Evolutionary conservation across 176 grass and related monocot genomes (phyloP), one percentile per base, ranked within the genome.

Genomic region (Oryza rufipogon): DNA sequence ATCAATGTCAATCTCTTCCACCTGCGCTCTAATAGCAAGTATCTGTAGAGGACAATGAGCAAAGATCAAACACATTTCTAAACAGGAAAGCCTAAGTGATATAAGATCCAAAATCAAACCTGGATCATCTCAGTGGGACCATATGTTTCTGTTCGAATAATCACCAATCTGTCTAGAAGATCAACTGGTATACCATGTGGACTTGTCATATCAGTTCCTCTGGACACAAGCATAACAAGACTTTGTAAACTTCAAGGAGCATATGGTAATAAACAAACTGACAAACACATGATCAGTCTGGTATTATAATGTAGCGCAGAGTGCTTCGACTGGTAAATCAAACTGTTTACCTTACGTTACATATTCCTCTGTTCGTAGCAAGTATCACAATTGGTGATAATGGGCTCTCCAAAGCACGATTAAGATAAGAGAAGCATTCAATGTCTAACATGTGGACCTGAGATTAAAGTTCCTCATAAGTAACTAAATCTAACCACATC

Each of bases 391-490:
- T 94, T 17, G 96, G 96, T 14, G 93, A 91, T 75, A 96, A 85
- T 73, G 96, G 73, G 79, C 96, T 99, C 71, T 99, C 96, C 39
- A 99, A 69, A 56, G 96, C 93, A 84, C 93, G 93, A 87, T 99
- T 99, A 74, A 99, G 91, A 88, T 99, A 99, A 33, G 96, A 99
- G 86, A 96, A 99, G 16, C 96, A 99, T 83, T 99, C 96, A 49
- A 99, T 88, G 74, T 99, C 96, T 65, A 99, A 78, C 89, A 99
- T 96, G 85, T 99, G 93, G 60, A 96, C 96, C 96, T 99, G 83
- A 8, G 80, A 80, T 91, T 76, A 87, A 76, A 9, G 15, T 87
- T 68, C 11, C 58, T n/a, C n/a, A 16, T 66, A 17, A 49, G 73
- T 26, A 52, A 71, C 75, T 23, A 48, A 64, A 87, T 83, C 22